Evolutionary conservation across 805 yeast genomes (phyloP).

Genomic region (Jamesozyma piceae): DNA sequence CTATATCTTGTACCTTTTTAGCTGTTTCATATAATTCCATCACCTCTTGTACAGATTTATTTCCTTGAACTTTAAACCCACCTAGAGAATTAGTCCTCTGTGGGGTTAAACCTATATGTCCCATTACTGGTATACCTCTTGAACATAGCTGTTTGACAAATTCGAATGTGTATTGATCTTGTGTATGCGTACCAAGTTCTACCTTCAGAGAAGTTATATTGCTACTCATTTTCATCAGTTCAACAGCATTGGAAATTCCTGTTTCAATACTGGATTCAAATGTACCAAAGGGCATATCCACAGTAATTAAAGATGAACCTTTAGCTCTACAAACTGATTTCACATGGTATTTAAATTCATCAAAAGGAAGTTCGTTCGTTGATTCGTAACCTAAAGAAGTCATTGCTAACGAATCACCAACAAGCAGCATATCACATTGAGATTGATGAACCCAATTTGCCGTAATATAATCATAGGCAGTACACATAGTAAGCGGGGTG

Average conservation of each 20-base stretch:
- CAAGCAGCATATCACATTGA: slow-evolving; percentile 57
- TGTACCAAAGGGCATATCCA: slow-evolving; percentile 84
- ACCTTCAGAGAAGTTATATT: slow-evolving; percentile 41
- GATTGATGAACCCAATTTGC: slow-evolving; percentile 60
- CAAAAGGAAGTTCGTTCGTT: slow-evolving; percentile 66
- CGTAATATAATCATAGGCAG: slow-evolving; percentile 83
- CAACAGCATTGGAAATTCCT: slow-evolving; percentile 66
- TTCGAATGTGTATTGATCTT: slow-evolving; percentile 38
- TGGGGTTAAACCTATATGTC: slow-evolving; percentile 89
- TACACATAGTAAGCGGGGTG: slow-evolving; percentile 46
- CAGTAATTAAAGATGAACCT: slow-evolving; percentile 55
- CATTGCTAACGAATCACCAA: slow-evolving; percentile 94
- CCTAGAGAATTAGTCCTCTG: slow-evolving; percentile 71
- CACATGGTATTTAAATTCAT: slow-evolving; percentile 71
- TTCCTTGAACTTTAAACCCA: slow-evolving; percentile 86
- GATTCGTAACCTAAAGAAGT: slow-evolving; percentile 73
- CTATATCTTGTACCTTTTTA: slow-evolving; percentile 57
- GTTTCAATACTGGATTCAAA: slow-evolving; percentile 57
- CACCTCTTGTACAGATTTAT: slow-evolving; percentile 43
- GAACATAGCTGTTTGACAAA: slow-evolving; percentile 48
- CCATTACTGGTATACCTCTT: slow-evolving; percentile 81
- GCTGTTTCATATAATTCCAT: slow-evolving; percentile 56
- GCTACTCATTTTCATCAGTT: slow-evolving; percentile 22
- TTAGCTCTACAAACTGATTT: slow-evolving; percentile 70
- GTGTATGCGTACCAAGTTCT: slow-evolving; percentile 54